A percentile compares a stretch with the other conserved stretches of the same genome.
Evolutionary conservation across 2,329 filamentous ascomycete genomes (phyloP).

Genomic region (Teratosphaeriaceae sp.): DNA sequence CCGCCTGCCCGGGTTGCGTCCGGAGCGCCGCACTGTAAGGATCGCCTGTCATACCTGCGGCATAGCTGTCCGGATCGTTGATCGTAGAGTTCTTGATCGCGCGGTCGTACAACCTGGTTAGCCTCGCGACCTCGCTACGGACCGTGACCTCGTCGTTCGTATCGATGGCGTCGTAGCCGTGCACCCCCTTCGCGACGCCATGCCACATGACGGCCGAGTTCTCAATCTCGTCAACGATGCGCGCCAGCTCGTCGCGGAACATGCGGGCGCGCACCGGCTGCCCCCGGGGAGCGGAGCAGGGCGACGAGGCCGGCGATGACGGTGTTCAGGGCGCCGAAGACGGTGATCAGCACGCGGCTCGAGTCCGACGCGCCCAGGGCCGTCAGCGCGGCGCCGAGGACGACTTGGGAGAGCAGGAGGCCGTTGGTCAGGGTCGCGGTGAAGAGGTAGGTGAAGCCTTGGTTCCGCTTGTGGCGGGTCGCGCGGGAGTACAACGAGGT

Average conservation of each 20-base stretch:
- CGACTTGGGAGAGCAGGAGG: slow-evolving; percentile 33
- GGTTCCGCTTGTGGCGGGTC: slow-evolving; percentile 23
- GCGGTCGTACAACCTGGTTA: slow-evolving; percentile 33
- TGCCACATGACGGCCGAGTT: slow-evolving; percentile 38
- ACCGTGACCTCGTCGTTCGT: slow-evolving; percentile 39
- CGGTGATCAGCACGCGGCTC: slow-evolving; percentile 32
- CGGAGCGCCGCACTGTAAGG: slow-evolving; percentile 19
- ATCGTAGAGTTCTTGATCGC: slow-evolving; percentile 33
- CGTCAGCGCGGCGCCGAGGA: slow-evolving; percentile 35
- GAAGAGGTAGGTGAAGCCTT: slow-evolving; percentile 30
- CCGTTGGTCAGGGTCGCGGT: slow-evolving; percentile 33
- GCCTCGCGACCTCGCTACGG: slow-evolving; percentile 28
- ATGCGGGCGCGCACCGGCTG: slow-evolving; percentile 36
- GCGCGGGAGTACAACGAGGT: slow-evolving; percentile 33
- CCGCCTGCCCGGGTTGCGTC: slow-evolving; percentile 13
- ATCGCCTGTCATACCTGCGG: slow-evolving; percentile 20
- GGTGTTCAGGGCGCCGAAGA: slow-evolving; percentile 36
- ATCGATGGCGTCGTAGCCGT: slow-evolving; percentile 42
- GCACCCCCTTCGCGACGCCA: slow-evolving; percentile 35
- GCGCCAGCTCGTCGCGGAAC: slow-evolving; percentile 35
- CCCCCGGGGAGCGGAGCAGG: slow-evolving; percentile 34
- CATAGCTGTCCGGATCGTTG: slow-evolving; percentile 36
- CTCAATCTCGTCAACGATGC: slow-evolving; percentile 37
- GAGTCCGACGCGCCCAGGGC: slow-evolving; percentile 31
- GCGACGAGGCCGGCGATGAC: slow-evolving; percentile 36